Conservation (phyloP, 1,284 basidiomycete genomes). For the Amylostereum chailletii region DNA sequence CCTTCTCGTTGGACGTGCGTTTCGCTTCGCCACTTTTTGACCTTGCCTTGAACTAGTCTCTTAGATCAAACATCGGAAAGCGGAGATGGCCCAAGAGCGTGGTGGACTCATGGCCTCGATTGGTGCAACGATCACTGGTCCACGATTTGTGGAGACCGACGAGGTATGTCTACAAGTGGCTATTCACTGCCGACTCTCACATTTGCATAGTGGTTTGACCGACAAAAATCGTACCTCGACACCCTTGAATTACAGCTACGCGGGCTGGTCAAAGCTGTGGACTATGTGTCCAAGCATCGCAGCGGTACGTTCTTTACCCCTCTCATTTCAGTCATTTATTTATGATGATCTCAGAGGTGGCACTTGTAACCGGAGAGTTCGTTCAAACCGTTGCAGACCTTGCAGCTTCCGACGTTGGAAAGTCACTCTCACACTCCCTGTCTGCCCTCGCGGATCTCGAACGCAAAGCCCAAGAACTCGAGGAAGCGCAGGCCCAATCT, state of each 20-base stretch:
- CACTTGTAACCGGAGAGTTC: conserved; percentile 64
- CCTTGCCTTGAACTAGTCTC: conserved; percentile 7
- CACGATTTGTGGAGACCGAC: conserved; percentile 88
- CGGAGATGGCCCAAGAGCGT: conserved; percentile 64
- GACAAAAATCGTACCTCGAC: conserved; percentile 80
- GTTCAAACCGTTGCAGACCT: conserved; percentile 59
- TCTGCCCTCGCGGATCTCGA: conserved; percentile 68
- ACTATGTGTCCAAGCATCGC: conserved; percentile 74
- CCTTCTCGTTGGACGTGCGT: conserved; percentile 73
- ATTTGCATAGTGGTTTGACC: conserved; percentile 78
- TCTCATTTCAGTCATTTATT: background rate
- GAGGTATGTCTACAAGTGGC: conserved; percentile 41
- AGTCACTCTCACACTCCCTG: conserved; percentile 62
- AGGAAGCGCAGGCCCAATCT: conserved; percentile 66
- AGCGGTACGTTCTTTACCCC: conserved; percentile 35
- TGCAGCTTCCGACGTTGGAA: conserved; percentile 68
- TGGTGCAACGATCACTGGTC: conserved; percentile 70
- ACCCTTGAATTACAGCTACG: conserved; percentile 86
- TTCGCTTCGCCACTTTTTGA: background rate
- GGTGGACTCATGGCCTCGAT: conserved; percentile 77
- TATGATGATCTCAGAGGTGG: conserved; percentile 42
- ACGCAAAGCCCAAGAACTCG: conserved; percentile 59
- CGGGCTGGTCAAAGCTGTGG: conserved; percentile 79
- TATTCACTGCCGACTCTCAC: background rate
- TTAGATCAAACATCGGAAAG: conserved; percentile 83